These are phyloP conservation scores for Saccharomyces hybrid DNA, from an alignment of 1,139 yeast genomes.

Conservation along the genomic window DNA sequence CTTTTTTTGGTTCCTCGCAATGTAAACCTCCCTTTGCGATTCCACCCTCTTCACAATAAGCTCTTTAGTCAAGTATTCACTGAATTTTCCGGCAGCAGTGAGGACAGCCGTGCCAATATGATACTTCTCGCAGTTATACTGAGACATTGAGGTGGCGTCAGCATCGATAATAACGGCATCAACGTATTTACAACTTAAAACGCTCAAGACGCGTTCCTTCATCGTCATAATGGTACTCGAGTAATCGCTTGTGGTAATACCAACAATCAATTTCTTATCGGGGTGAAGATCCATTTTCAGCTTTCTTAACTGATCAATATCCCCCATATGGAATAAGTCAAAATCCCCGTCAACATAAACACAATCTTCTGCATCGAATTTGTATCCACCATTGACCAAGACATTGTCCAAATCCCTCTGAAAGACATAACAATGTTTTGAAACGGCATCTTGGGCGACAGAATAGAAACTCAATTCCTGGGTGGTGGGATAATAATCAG, in stretches of 20 bases:
- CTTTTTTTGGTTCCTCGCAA: constrained; percentile 33
- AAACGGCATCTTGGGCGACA: constrained; percentile 55
- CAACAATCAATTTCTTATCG: constrained; percentile 49
- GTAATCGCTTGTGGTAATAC: constrained; percentile 56
- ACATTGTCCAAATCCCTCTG: constrained; percentile 3
- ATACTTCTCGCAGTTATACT: constrained; percentile 1
- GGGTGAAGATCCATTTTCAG: constrained; percentile 32
- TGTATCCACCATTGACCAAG: constrained; percentile 31
- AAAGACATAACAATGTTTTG: constrained; percentile 57
- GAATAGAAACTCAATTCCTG: constrained; percentile 53
- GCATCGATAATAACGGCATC: constrained; percentile 50
- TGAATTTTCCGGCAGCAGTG: constrained; percentile 21
- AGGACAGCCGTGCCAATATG: constrained; percentile 12
- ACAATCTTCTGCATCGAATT: constrained; percentile 26
- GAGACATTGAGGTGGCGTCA: background rate
- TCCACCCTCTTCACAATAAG: constrained; percentile 31
- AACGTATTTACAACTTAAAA: constrained; percentile 77
- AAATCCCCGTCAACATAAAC: constrained; percentile 78
- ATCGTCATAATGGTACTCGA: constrained; percentile 83
- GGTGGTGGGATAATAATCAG: constrained; percentile 12
- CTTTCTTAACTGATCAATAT: constrained; percentile 47
- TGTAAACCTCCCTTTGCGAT: constrained; percentile 26
- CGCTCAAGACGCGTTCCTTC: constrained; percentile 79
- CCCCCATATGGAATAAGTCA: constrained; percentile 91
- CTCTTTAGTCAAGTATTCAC: constrained; percentile 26